phyloP scores from a whole-genome alignment of 2,329 filamentous ascomycete genomes.

The Cladobotryum mycophilum region DNA sequence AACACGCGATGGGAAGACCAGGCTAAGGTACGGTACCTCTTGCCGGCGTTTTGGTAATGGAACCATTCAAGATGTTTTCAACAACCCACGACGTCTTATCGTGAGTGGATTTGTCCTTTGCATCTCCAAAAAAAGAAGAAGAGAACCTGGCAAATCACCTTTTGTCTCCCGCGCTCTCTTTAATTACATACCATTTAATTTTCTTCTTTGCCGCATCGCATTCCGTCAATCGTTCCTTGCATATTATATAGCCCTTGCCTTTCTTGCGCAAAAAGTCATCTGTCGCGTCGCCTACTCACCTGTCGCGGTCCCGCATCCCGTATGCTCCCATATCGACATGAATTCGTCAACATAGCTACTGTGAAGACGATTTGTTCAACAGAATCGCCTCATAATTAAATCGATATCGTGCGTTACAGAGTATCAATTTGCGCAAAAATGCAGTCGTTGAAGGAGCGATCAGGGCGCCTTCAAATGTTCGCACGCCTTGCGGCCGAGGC shows the following conservation, averaged over 20 bases:
- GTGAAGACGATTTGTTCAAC: neutral
- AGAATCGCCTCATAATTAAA: neutral
- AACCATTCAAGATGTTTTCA: neutral
- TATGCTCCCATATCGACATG: neutral
- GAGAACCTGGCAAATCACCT: neutral
- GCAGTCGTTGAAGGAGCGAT: slow-evolving; percentile 27
- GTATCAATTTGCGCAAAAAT: slow-evolving; percentile 12
- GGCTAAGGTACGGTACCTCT: too few species aligned
- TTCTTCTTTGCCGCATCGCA: neutral
- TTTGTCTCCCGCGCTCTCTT: neutral
- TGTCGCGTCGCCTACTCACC: neutral
- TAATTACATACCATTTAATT: neutral
- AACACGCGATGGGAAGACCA: neutral
- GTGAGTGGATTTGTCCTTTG: neutral
- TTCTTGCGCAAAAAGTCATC: neutral
- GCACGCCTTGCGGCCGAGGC: slow-evolving; percentile 22
- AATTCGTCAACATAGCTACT: neutral
- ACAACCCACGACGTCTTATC: neutral
- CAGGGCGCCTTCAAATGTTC: slow-evolving; percentile 26
- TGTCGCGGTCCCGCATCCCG: neutral
- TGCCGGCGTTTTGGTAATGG: neutral
- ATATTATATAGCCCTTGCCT: neutral
- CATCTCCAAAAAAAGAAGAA: neutral
- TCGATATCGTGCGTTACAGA: neutral
- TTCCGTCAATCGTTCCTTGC: neutral